Percentiles rank a stretch among this genome's conserved stretches.
These are phyloP conservation scores for Neurospora sp. DNA, from an alignment of 495 filamentous ascomycete species.

Conservation along the genomic window DNA sequence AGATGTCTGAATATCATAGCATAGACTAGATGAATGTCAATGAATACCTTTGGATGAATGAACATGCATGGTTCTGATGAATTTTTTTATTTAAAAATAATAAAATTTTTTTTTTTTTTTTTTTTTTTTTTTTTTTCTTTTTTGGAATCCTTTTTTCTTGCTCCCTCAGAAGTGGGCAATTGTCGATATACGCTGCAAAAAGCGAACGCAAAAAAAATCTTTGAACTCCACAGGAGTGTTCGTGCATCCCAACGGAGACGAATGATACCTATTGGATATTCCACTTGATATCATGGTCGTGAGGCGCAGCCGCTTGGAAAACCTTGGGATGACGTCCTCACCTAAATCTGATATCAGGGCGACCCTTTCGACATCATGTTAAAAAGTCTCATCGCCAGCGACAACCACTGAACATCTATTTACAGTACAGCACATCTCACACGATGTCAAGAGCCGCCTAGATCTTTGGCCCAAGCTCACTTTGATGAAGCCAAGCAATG, in stretches of 20 bases:
- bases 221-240: neutral
- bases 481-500: too few relatives aligned
- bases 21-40: neutral
- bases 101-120: too few relatives aligned
- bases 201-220: neutral
- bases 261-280: neutral
- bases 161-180: neutral
- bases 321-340: too few relatives aligned
- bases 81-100: too few relatives aligned
- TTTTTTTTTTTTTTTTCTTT: too few relatives aligned
- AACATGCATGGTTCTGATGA: neutral
- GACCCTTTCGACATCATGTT: too few relatives aligned
- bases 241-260: neutral
- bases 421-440: too few relatives aligned
- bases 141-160: neutral
- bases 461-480: too few relatives aligned
- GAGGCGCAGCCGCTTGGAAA: neutral
- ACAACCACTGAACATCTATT: too few relatives aligned
- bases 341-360: too few relatives aligned
- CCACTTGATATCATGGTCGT: neutral
- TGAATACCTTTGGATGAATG: neutral
- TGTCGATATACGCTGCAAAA: neutral
- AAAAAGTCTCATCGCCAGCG: too few relatives aligned
- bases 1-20: conserved; percentile 1
- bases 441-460: too few relatives aligned